These are phyloP conservation scores for Epichloe sp. DNA, from an alignment of 2,329 filamentous ascomycete species.

Conservation along the genomic window DNA sequence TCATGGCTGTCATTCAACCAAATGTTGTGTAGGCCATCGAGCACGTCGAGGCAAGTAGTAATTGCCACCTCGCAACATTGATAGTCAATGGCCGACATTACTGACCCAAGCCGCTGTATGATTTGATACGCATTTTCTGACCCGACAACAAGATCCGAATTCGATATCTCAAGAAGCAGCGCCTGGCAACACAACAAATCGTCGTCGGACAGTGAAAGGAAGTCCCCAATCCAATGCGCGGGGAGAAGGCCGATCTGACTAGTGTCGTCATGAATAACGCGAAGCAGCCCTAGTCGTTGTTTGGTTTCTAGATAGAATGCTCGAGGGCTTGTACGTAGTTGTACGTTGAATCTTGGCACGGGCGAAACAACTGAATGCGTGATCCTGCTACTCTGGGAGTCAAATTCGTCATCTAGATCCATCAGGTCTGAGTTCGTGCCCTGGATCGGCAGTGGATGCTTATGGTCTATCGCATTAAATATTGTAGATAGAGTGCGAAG, in stretches of 20 bases:
- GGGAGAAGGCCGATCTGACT: constrained; percentile 38
- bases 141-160: constrained; percentile 37
- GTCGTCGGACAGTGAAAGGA: constrained; percentile 37
- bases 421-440: constrained; percentile 38
- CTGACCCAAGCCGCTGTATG: constrained; percentile 35
- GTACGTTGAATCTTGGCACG: constrained; percentile 32
- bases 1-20: constrained; percentile 50
- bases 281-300: constrained; percentile 32
- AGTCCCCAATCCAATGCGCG: constrained; percentile 32
- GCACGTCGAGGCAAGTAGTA: constrained; percentile 51
- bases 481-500: constrained; percentile 30
- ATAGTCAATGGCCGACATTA: constrained; percentile 45
- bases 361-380: constrained; percentile 24
- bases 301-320: constrained; percentile 36
- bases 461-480: constrained; percentile 14
- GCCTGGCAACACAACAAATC: constrained; percentile 38
- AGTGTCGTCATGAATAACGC: constrained; percentile 27
- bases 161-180: constrained; percentile 38
- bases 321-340: constrained; percentile 26
- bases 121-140: constrained; percentile 33
- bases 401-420: constrained; percentile 55
- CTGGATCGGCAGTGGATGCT: constrained; percentile 13
- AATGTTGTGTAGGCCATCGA: constrained; percentile 47
- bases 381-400: constrained; percentile 42
- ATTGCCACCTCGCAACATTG: constrained; percentile 64